Percentiles rank a stretch among this genome's conserved stretches.
Conservation (phyloP, 1,139 yeast genomes). For the Suhomyces bolitotheri region DNA sequence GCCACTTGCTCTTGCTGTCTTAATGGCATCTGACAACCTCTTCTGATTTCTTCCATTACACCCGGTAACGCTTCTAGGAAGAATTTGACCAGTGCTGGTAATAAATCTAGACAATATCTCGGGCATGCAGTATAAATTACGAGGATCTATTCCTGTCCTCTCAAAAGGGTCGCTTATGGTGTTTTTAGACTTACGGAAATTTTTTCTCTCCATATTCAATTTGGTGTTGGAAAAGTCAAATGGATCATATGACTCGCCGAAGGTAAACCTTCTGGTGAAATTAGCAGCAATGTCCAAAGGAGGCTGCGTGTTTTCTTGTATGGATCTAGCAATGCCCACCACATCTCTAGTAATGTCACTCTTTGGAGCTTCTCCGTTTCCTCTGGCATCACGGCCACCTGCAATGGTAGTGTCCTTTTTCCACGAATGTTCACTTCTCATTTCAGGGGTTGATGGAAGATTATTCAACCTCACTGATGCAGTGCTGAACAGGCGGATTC, state of each 20-base stretch:
- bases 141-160: conserved; percentile 59
- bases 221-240: conserved; percentile 69
- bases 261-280: conserved; percentile 43
- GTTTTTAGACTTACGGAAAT: conserved; percentile 17
- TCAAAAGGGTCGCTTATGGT: conserved; percentile 46
- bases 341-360: conserved; percentile 24
- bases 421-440: conserved; percentile 36
- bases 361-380: conserved; percentile 16
- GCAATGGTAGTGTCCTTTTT: conserved; percentile 16
- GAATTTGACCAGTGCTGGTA: conserved; percentile 64
- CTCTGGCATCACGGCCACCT: conserved; percentile 3
- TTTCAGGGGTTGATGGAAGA: conserved; percentile 34
- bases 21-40: conserved; percentile 63
- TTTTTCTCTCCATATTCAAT: conserved; percentile 39
- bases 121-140: conserved; percentile 66
- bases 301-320: conserved; percentile 29
- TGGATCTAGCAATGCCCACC: conserved; percentile 33
- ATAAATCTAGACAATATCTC: conserved; percentile 59
- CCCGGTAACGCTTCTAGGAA: conserved; percentile 68
- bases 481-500: conserved; percentile 9
- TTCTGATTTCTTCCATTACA: conserved; percentile 62
- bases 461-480: conserved; percentile 9
- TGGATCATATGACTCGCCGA: conserved; percentile 62
- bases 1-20: conserved; percentile 70
- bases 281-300: conserved; percentile 29